These are phyloP conservation scores for Lippia alba DNA, from an alignment of 305 asterid genomes.

Conservation along the genomic window DNA sequence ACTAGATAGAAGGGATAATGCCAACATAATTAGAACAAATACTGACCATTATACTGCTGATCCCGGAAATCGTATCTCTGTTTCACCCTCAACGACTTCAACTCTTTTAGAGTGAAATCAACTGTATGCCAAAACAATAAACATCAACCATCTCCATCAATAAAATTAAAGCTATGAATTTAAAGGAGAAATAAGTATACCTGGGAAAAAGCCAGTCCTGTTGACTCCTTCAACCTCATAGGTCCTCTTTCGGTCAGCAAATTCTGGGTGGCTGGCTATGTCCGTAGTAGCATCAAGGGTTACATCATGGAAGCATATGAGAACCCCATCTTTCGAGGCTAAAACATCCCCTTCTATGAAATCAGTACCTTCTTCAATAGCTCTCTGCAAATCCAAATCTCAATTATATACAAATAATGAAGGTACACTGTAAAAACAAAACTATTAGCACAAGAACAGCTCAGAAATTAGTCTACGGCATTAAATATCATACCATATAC, in stretches of 20 bases:
- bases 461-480: neutral
- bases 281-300: conserved; percentile 75
- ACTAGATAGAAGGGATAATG: too few species aligned
- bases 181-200: conserved; percentile 36
- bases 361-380: conserved; percentile 97
- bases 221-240: conserved; percentile 78
- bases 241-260: conserved; percentile 66
- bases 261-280: conserved; percentile 69
- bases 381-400: conserved; percentile 69
- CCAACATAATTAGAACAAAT: too few species aligned
- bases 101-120: conserved; percentile 80
- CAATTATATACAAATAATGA: neutral
- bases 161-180: too few species aligned
- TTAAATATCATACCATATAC: conserved; percentile 58
- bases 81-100: conserved; percentile 67
- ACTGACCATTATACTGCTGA: conserved; percentile 78
- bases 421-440: neutral
- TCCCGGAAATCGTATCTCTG: conserved; percentile 77
- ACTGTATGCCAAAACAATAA: conserved; percentile 48
- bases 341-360: conserved; percentile 90
- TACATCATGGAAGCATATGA: conserved; percentile 84
- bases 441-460: conserved; percentile 1
- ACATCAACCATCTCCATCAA: neutral
- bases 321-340: conserved; percentile 87
- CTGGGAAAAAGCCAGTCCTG: conserved; percentile 70